Conservation (phyloP, 2,329 filamentous ascomycete species). For the Penicillium psychrosexuale region DNA sequence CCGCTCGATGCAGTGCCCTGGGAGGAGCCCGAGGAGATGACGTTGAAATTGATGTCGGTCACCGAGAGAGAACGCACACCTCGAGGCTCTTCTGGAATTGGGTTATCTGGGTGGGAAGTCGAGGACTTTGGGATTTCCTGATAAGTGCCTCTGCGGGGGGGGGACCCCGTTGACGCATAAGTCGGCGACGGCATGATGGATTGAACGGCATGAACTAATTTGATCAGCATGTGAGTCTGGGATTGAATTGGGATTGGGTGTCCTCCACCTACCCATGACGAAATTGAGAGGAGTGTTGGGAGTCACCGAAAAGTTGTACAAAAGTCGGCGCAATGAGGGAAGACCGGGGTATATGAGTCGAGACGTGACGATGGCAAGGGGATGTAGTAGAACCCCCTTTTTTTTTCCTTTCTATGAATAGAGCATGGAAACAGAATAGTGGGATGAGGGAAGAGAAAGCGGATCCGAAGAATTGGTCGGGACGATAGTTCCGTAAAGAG, state of each 20-base stretch:
- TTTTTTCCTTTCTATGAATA: neutral
- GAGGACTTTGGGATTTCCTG: conserved; percentile 36
- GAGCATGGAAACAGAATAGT: neutral
- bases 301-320: neutral
- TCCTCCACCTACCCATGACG: conserved; percentile 1
- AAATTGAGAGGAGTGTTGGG: neutral
- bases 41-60: conserved; percentile 32
- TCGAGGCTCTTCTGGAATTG: conserved; percentile 48
- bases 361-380: neutral
- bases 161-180: conserved; percentile 23
- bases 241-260: neutral
- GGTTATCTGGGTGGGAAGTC: conserved; percentile 48
- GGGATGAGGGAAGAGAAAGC: conserved; percentile 5
- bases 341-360: conserved; percentile 1
- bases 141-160: conserved; percentile 25
- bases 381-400: neutral
- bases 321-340: neutral
- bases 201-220: conserved; percentile 33
- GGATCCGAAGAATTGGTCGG: conserved; percentile 9
- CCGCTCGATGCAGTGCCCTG: conserved; percentile 36
- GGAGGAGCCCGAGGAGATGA: conserved; percentile 27
- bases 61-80: conserved; percentile 37
- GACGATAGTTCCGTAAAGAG: conserved; percentile 1
- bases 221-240: neutral
- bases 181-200: conserved; percentile 26